Percentiles rank a stretch among this genome's conserved stretches.
These are phyloP conservation scores for Rhinocladiella mackenziei DNA, from an alignment of 2,329 filamentous ascomycete species.

Conservation along the genomic window DNA sequence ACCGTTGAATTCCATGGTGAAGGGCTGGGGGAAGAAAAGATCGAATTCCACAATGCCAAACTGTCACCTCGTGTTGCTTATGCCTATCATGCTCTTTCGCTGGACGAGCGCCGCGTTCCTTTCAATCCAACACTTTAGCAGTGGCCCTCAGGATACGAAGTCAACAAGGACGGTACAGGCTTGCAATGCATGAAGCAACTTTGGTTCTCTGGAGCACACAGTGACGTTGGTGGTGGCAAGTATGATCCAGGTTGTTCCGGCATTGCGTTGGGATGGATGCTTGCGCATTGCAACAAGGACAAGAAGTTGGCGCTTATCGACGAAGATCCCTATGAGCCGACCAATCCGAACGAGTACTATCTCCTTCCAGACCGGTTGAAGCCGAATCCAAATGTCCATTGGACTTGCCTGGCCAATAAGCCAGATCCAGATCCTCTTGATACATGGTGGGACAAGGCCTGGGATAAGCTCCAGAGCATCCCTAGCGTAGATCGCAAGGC, in stretches of 20 bases:
- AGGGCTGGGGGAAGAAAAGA: conserved; percentile 29
- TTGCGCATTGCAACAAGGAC: conserved; percentile 39
- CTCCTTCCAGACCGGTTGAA: conserved; percentile 15
- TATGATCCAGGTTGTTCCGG: conserved; percentile 44
- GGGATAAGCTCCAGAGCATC: no score
- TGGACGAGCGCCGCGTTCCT: conserved; percentile 41
- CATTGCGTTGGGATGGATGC: conserved; percentile 56
- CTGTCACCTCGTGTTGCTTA: conserved; percentile 34
- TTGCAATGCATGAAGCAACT: conserved; percentile 41
- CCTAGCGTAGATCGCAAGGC: conserved; percentile 13
- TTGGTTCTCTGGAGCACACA: conserved; percentile 48
- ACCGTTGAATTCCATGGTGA: conserved; percentile 32
- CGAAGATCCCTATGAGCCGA: conserved; percentile 9
- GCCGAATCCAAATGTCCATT: conserved; percentile 12
- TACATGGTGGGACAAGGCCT: no score
- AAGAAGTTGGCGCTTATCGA: conserved; percentile 22
- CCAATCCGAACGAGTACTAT: conserved; percentile 14
- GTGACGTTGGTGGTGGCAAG: conserved; percentile 45
- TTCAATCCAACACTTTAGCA: conserved; percentile 54
- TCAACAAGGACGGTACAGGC: conserved; percentile 9
- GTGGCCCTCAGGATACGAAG: conserved; percentile 40
- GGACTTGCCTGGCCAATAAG: conserved; percentile 6
- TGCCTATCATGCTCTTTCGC: conserved; percentile 39
- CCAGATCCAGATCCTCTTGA: not conserved
- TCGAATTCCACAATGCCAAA: conserved; percentile 32